Percentiles rank a stretch among this genome's conserved stretches.
Conservation (phyloP, 2,329 filamentous ascomycete species). For the Scedosporium minutisporum region DNA sequence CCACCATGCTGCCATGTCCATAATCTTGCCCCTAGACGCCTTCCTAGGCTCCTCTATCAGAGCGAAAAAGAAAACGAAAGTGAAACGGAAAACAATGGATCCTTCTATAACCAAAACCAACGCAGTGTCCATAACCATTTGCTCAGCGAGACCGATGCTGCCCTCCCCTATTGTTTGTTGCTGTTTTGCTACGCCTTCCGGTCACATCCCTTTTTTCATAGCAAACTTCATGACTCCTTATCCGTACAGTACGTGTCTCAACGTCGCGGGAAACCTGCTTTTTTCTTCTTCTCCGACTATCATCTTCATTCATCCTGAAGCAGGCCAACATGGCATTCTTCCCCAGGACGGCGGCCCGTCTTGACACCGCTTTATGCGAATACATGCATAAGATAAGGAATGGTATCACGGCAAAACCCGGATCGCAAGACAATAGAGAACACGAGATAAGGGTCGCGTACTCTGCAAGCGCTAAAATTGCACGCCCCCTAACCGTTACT, state of each 20-base stretch:
- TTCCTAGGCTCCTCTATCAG: conserved; percentile 1
- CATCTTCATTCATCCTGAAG: neutral
- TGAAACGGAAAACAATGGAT: neutral
- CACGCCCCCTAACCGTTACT: conserved; percentile 38
- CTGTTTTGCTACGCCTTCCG: neutral
- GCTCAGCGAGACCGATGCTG: neutral
- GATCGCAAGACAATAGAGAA: neutral
- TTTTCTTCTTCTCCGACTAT: neutral
- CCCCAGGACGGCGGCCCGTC: neutral
- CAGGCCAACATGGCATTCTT: neutral
- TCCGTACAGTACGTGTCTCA: neutral
- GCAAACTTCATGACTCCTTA: neutral
- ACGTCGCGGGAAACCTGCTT: neutral
- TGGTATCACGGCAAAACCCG: neutral
- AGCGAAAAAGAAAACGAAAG: neutral
- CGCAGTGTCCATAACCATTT: neutral
- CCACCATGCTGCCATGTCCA: neutral
- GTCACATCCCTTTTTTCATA: neutral
- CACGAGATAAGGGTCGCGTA: neutral
- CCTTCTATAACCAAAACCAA: neutral
- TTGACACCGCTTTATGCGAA: neutral
- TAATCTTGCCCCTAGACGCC: neutral
- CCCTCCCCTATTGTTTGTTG: neutral
- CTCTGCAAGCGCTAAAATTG: neutral
- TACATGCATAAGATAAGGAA: neutral